Percentiles rank a stretch among this genome's conserved stretches.
These are phyloP conservation scores for Allium fistulosum DNA, from an alignment of 106 monocot genomes.

Conservation along the genomic window DNA sequence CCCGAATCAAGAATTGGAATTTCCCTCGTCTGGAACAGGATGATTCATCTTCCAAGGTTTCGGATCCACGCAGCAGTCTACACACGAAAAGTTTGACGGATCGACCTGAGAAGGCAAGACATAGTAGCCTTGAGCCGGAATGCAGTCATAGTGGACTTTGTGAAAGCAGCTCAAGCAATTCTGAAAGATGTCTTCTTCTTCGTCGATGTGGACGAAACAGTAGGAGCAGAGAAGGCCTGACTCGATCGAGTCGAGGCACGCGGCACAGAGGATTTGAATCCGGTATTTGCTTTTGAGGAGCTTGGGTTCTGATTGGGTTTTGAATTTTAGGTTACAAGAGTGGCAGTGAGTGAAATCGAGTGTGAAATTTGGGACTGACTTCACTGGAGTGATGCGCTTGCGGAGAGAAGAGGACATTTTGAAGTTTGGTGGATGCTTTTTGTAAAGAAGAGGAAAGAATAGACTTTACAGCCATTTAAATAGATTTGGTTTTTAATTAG, in stretches of 20 bases:
- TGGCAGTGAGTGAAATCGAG: conserved; percentile 20
- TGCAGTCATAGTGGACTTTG: conserved; percentile 27
- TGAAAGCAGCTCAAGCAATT: conserved; percentile 19
- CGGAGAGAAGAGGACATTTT: conserved; percentile 2
- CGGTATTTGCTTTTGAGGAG: conserved; percentile 28
- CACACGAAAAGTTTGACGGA: conserved; percentile 17
- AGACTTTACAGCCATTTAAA: no score
- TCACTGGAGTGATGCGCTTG: neutral
- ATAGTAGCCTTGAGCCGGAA: conserved; percentile 22
- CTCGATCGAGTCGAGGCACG: conserved; percentile 11
- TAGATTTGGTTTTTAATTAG: no score
- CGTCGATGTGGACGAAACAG: conserved; percentile 16
- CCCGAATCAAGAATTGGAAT: no score
- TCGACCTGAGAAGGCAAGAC: conserved; percentile 10
- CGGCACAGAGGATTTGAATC: conserved; percentile 25
- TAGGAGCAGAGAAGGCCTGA: conserved; percentile 27
- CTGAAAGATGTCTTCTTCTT: neutral
- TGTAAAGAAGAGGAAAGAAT: no score
- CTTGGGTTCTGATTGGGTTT: neutral
- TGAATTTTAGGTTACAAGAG: conserved; percentile 1
- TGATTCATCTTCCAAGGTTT: no score
- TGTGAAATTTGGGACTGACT: neutral
- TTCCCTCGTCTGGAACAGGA: no score
- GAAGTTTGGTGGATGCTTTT: neutral
- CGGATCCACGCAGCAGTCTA: conserved; percentile 19